Base-by-base conservation (phyloP, 1,284 basidiomycete species). In the Anthracocystis panici-leucophaei region DNA sequence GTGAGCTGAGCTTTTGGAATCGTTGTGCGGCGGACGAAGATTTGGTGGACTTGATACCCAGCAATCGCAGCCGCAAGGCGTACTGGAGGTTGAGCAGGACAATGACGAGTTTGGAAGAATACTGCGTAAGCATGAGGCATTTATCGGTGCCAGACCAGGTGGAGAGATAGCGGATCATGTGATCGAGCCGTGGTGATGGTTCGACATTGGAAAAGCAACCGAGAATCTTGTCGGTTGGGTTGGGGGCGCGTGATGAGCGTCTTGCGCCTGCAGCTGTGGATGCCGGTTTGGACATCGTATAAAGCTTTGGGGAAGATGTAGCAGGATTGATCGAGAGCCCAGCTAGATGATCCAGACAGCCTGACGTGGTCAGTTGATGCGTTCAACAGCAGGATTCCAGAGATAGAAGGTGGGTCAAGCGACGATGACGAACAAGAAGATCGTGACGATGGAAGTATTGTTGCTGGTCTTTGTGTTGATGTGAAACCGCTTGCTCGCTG, bases 81-180 rank as follows among this genome's bases (percentile, higher is more conserved):
- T 84, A 78, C 45, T 80, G 77, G 10, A 80, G 65, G 35, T 79
- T 67, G 48, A 85, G 74, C 12, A 85, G 45, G 12, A 78, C 77
- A 10, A 84, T 74, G 23, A 85, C 57, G 31, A 84, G 67, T 51
- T 83, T 82, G 51, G 71, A 72, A 8, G 69, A 66, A 63, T 85
- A 85, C 51, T 85, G 83, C 5, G 79, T 82, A 21, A 84, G 57
- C 83, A 85, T 85, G 29, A 85, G 72, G 5, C 62, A 65, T 69
- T 85, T 85, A 62, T 85, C 83, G 5, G 81, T 80, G 14, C 83
- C 83, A 31, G 69, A 78, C 83, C 83, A 85, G 18, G 83, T 82
- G 20, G 75, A 72, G 27, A 85, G 76, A 53, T 82, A 85, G 31
- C 83, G 81, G n/a, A 83, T 78, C 40, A 78, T 55, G 57, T 84